Evolutionary conservation across 352 stramenopile genomes (phyloP).

Genomic region (Phytophthora palmivora): DNA sequence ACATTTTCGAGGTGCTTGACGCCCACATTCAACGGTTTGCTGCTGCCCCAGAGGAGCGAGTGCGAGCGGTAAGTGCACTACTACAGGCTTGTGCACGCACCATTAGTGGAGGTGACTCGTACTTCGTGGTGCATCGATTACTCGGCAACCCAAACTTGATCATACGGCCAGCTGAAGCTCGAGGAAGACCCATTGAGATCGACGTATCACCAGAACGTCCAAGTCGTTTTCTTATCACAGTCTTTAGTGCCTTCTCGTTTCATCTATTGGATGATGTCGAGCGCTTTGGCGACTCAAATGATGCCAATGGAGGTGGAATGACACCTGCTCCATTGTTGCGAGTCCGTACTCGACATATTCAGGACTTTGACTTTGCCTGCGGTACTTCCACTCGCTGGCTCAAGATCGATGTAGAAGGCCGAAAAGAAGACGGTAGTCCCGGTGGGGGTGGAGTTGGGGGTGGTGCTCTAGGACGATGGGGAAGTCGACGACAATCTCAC

Average conservation of each 20-base stretch:
- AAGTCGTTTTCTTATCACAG: constrained; percentile 75
- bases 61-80: constrained; percentile 70
- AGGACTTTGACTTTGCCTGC: constrained; percentile 82
- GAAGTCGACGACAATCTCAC: constrained; percentile 39
- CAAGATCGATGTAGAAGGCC: constrained; percentile 62
- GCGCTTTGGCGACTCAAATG: constrained; percentile 55
- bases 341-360: constrained; percentile 77
- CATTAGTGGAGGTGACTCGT: constrained; percentile 82
- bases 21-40: constrained; percentile 75
- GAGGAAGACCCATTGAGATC: constrained; percentile 77
- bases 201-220: constrained; percentile 63
- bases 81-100: constrained; percentile 78
- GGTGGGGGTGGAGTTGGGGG: constrained; percentile 20
- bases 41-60: constrained; percentile 63
- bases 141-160: constrained; percentile 78
- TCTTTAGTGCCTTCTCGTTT: constrained; percentile 82
- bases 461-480: constrained; percentile 26
- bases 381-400: constrained; percentile 77
- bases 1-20: constrained; percentile 86
- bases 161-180: constrained; percentile 73
- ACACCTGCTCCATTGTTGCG: constrained; percentile 66
- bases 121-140: constrained; percentile 80
- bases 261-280: constrained; percentile 84
- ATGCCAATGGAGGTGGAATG: constrained; percentile 40
- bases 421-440: constrained; percentile 52